Base-by-base conservation (phyloP, 2,329 filamentous ascomycete genomes). In the Cryphonectria parasitica region DNA sequence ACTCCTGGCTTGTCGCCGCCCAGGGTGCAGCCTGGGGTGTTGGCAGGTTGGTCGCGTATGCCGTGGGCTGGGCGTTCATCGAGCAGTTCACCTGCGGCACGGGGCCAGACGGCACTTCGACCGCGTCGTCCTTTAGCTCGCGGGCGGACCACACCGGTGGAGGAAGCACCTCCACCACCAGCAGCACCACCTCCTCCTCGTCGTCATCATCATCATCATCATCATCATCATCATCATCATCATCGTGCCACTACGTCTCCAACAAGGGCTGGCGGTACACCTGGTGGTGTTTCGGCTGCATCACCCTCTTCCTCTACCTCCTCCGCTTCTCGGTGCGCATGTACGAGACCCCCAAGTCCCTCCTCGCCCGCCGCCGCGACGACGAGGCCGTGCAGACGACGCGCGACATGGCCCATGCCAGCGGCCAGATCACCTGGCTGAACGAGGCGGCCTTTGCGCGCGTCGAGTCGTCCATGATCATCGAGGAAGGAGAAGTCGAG, bases 251-350 rank as follows among this genome's bases (percentile, higher is more conserved):
- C 65, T 67, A 67, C 34, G 65, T 67, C 34, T 60, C 65, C 34
- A 67, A 67, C 54, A 56, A 67, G 65, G 65, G 65, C 65, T 67
- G 65, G 65, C 52, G 65, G 31, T 67, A 67, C 49, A 67, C 65
- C 31, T 67, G 65, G 65, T 67, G 65, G 65, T 67, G 65, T 52
- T 67, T 67, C 36, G 65, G 65, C 65, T 67, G 65, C 65, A 67
- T 67, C 65, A 67, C 65, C 25, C 49, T 67, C 31, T 67, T 67
- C 65, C 52, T 67, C 52, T 67, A 67, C 65, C 65, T 67, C 65
- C 49, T 67, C 6, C 65, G 65, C 54, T 67, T 67, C 49, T 56
- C 49, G 28, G n/a, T 67, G 15, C 52, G 65, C n/a, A 56, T 58
- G 65, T 41, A 60, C 34, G 65, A 67, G 65, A 67, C 65, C 17